phyloP scores from a whole-genome alignment of 768 basidiomycete genomes.

The Phylloporus arenicola region DNA sequence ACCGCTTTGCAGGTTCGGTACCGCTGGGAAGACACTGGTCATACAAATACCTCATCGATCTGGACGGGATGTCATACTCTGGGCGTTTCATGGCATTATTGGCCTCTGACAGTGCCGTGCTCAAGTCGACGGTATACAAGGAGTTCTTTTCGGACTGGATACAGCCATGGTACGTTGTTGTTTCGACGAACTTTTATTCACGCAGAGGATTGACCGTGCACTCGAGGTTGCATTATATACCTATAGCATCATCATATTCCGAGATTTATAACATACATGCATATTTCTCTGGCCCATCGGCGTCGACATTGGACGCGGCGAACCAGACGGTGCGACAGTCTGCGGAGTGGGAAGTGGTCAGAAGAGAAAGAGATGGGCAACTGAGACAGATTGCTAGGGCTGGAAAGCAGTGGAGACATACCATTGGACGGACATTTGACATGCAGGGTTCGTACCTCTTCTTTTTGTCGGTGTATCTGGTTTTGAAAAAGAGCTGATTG shows the following conservation, averaged over 20 bases:
- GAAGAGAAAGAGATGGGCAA: too few species aligned
- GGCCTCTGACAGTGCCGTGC: too few species aligned
- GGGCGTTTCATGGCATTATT: too few species aligned
- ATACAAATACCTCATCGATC: constrained; percentile 87
- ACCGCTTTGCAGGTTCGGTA: constrained; percentile 70
- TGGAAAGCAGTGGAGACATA: too few species aligned
- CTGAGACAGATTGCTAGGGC: too few species aligned
- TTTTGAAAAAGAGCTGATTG: not conserved
- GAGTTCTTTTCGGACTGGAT: constrained; percentile 93
- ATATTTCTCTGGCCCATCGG: constrained; percentile 67
- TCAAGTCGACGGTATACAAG: too few species aligned
- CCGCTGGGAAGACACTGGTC: constrained; percentile 85
- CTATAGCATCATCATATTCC: constrained; percentile 75
- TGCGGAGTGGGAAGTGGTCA: too few species aligned
- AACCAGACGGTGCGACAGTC: constrained; percentile 40
- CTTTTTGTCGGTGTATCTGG: too few species aligned
- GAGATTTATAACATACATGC: constrained; percentile 75
- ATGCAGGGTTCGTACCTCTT: too few species aligned
- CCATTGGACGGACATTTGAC: too few species aligned
- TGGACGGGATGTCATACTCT: too few species aligned
- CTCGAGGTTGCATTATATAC: constrained; percentile 89
- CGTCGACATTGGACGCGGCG: constrained; percentile 47
- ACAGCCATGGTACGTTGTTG: constrained; percentile 66
- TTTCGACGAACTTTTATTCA: not conserved
- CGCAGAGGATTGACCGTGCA: not conserved